These are phyloP conservation scores for Neocatenulostroma microsporum DNA, from an alignment of 2,329 filamentous ascomycete species.

Conservation along the genomic window DNA sequence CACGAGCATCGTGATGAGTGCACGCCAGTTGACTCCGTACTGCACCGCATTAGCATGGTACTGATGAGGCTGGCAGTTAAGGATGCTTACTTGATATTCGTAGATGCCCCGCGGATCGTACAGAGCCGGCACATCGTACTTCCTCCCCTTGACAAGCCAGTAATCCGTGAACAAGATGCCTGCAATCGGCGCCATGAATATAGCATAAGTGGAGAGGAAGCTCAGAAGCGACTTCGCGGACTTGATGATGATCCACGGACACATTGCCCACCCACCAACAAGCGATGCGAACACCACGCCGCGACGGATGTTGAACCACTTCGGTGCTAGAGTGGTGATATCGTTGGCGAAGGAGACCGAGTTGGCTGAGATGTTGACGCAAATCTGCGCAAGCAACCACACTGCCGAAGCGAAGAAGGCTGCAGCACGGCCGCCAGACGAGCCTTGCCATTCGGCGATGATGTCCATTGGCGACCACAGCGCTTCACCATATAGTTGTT, in stretches of 20 bases:
- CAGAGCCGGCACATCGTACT: conserved; percentile 43
- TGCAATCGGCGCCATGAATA: conserved; percentile 56
- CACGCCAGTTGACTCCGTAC: conserved; percentile 51
- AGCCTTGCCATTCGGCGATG: conserved; percentile 10
- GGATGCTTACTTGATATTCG: conserved; percentile 37
- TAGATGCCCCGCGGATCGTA: conserved; percentile 44
- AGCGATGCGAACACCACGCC: conserved; percentile 39
- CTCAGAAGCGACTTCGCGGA: conserved; percentile 49
- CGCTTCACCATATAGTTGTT: conserved; percentile 39
- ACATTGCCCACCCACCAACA: conserved; percentile 46
- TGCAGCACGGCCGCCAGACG: conserved; percentile 14
- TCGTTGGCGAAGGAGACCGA: conserved; percentile 48
- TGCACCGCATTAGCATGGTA: too few relatives aligned
- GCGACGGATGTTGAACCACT: conserved; percentile 39
- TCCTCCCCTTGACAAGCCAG: conserved; percentile 46
- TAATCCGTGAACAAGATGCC: conserved; percentile 54
- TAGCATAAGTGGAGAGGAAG: conserved; percentile 44
- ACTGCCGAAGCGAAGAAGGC: conserved; percentile 14
- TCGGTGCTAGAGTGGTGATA: conserved; percentile 43
- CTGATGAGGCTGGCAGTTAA: too few relatives aligned
- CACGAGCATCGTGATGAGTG: conserved; percentile 47
- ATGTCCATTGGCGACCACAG: conserved; percentile 24
- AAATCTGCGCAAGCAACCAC: conserved; percentile 51
- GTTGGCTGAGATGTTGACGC: conserved; percentile 47
- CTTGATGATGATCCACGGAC: conserved; percentile 57